Evolutionary conservation across 164 flowering plant species (phyloP).

Genomic region (Paratinospora sagittata): DNA sequence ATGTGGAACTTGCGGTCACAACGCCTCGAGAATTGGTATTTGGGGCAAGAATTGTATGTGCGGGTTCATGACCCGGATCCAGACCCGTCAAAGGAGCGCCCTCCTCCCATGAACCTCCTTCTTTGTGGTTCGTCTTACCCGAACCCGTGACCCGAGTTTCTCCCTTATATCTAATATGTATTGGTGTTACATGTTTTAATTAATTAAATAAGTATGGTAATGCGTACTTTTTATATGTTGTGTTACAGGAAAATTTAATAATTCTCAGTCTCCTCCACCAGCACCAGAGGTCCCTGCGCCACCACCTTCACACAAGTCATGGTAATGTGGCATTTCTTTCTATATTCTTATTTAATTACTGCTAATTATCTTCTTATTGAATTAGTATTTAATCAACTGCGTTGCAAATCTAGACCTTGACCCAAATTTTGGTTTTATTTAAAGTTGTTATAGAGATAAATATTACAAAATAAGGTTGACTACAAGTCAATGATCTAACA

Average conservation of each 20-base stretch:
- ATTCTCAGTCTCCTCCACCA: background rate
- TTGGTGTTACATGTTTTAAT: background rate
- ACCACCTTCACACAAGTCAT: background rate
- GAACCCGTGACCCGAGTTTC: background rate
- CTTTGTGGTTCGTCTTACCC: conserved; percentile 37
- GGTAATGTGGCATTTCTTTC: too few relatives aligned
- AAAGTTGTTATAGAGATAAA: too few relatives aligned
- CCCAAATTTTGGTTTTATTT: too few relatives aligned
- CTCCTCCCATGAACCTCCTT: conserved; percentile 42
- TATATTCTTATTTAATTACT: too few relatives aligned
- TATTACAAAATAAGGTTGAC: too few relatives aligned
- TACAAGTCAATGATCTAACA: too few relatives aligned
- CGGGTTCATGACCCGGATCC: conserved; percentile 40
- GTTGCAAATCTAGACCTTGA: too few relatives aligned
- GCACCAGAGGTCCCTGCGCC: background rate
- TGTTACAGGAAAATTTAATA: background rate
- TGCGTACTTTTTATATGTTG: background rate
- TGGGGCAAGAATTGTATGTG: conserved; percentile 48
- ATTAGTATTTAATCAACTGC: too few relatives aligned
- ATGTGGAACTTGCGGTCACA: conserved; percentile 66
- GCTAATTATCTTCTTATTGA: too few relatives aligned
- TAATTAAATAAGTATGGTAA: background rate
- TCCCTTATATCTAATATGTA: too few relatives aligned
- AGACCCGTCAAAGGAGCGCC: conserved; percentile 38
- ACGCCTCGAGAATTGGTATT: conserved; percentile 34